These are phyloP conservation scores for Penicillium canariense DNA, from an alignment of 495 filamentous ascomycete species.

Conservation along the genomic window DNA sequence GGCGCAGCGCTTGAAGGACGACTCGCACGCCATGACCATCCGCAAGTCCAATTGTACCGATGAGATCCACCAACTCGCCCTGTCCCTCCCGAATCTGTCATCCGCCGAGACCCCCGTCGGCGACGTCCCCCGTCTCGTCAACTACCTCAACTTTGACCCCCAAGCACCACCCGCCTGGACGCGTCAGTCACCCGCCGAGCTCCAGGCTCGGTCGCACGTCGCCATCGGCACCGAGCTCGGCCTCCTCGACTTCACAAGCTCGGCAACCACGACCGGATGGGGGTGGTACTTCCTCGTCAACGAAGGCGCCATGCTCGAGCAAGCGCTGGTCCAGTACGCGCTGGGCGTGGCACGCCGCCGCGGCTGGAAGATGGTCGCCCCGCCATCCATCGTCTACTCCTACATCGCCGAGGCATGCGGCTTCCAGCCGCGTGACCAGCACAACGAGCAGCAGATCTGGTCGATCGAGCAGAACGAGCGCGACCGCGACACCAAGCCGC, in stretches of 20 bases:
- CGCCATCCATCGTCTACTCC: constrained; percentile 87
- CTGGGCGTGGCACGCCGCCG: constrained; percentile 62
- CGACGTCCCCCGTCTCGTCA: constrained; percentile 53
- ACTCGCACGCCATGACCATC: constrained; percentile 57
- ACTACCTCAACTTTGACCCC: constrained; percentile 75
- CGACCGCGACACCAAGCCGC: constrained; percentile 55
- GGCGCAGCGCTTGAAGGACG: constrained; percentile 65
- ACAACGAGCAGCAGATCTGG: constrained; percentile 91
- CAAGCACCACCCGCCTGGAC: constrained; percentile 49
- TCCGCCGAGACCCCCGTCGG: constrained; percentile 72
- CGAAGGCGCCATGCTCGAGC: constrained; percentile 86
- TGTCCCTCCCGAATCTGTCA: constrained; percentile 84
- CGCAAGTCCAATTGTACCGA: constrained; percentile 57
- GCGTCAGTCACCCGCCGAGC: constrained; percentile 46
- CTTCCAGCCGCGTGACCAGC: constrained; percentile 87
- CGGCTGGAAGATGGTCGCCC: constrained; percentile 74
- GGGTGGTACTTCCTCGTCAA: constrained; percentile 94
- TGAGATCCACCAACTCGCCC: constrained; percentile 72
- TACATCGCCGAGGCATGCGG: constrained; percentile 89
- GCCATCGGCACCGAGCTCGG: constrained; percentile 77
- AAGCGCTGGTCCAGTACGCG: constrained; percentile 86
- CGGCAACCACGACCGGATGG: constrained; percentile 81
- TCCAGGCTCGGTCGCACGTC: constrained; percentile 62
- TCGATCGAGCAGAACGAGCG: constrained; percentile 64
- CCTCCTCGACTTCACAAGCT: constrained; percentile 80